phyloP scores from a whole-genome alignment of 164 flowering plant genomes.

The Vitis riparia region DNA sequence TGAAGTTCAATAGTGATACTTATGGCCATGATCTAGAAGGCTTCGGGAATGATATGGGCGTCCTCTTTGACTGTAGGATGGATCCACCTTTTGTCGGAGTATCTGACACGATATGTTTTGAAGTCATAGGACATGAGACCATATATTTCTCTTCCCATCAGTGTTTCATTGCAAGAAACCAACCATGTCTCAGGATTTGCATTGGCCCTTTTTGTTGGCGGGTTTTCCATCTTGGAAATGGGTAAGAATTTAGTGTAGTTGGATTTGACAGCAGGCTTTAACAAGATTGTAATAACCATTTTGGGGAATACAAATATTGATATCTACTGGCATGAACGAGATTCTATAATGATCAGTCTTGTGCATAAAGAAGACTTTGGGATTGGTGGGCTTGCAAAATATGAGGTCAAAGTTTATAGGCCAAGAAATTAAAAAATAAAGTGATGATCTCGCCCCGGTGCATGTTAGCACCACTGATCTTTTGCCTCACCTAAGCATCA shows the following conservation, averaged over 20 bases:
- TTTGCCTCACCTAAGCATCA: conserved; percentile 60
- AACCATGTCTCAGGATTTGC: conserved; percentile 58
- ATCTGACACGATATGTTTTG: conserved; percentile 48
- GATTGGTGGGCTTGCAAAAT: conserved; percentile 55
- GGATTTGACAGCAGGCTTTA: conserved; percentile 54
- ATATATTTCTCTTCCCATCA: conserved; percentile 47
- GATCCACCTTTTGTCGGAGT: conserved; percentile 78
- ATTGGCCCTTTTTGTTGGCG: conserved; percentile 72
- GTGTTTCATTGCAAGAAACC: conserved; percentile 48
- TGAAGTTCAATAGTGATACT: conserved; percentile 49
- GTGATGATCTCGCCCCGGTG: conserved; percentile 50
- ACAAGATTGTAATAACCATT: conserved; percentile 55
- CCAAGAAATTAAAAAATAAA: conserved; percentile 52
- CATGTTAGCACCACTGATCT: conserved; percentile 50
- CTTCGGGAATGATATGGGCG: conserved; percentile 22
- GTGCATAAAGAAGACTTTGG: conserved; percentile 46
- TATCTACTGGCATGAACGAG: conserved; percentile 54
- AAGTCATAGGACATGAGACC: conserved; percentile 38
- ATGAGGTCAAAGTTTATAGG: conserved; percentile 60
- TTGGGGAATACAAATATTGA: conserved; percentile 86
- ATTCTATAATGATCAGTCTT: conserved; percentile 37
- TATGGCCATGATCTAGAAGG: conserved; percentile 20
- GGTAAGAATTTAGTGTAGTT: conserved; percentile 46
- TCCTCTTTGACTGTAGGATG: conserved; percentile 56
- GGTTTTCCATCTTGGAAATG: conserved; percentile 57